Base-by-base conservation (phyloP, 2,329 filamentous ascomycete genomes). In the Colletotrichum scovillei region DNA sequence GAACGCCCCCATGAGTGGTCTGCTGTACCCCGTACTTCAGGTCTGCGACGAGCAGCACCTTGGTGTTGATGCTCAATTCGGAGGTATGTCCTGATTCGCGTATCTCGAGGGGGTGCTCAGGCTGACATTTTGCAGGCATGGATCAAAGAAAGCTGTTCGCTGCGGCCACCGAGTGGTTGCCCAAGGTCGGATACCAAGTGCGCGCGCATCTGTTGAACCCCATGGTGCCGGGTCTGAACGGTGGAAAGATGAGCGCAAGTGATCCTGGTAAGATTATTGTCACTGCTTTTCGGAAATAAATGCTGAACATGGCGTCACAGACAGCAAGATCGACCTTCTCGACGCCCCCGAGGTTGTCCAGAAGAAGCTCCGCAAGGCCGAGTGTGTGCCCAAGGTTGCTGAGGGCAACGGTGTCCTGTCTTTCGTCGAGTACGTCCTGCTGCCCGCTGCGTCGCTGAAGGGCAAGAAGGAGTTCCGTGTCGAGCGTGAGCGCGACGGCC, bases 291-390 rank as follows among this genome's bases (percentile, higher is more conserved):
- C 16, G 16, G 4, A 35, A 2, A 42, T 7, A 16, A 26, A 22
- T 26, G 12, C 70, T 74, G 46, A 74, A 58, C 32, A n/a, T 35
- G 49, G 77, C 84, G 85, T 78, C 19, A n/a, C 28, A 73, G 92
- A 95, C 82, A 94, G 91, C 80, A 98, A 98, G 85, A 97, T 98
- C 76, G 97, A 98, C 80, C 88, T 98, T n/a, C 89, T 98, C 22
- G 97, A 98, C 79, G 77, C 89, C 0, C 86, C 93, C 0, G 94
- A 97, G 0, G 84, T 86, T 2, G 93, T 98, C 16, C 86, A 88
- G 77, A 95, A 93, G 87, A 98, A 98, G 87, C 87, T 97, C 66
- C 92, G 92, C 80, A 98, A 98, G 83, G 95, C 96, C 0, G 90
- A 93, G 75, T 94, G 93, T 26, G 90, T 91, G 19, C 95, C 95